Conservation (phyloP, 257 asterid species). For the Haberlea rhodopensis region DNA sequence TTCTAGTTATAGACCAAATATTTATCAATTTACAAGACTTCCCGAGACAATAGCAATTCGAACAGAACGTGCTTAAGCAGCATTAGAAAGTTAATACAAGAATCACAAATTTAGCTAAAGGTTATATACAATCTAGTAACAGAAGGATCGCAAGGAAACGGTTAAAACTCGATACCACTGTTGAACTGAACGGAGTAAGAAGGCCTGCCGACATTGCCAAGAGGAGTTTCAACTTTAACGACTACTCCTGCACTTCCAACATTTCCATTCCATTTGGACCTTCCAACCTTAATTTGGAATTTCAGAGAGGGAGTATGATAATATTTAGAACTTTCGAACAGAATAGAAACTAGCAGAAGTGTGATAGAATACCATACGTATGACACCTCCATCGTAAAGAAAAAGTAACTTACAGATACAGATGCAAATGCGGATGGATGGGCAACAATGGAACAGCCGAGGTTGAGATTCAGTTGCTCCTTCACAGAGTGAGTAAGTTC, state of each 20-base stretch:
- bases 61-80: too few species aligned
- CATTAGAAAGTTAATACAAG: too few species aligned
- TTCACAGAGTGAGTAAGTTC: constrained; percentile 79
- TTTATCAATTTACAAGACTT: too few species aligned
- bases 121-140: too few species aligned
- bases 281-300: constrained; percentile 62
- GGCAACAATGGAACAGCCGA: constrained; percentile 70
- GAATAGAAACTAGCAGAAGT: neutral
- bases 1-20: too few species aligned
- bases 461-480: constrained; percentile 73
- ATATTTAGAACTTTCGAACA: neutral
- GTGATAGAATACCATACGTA: neutral
- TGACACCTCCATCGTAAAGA: too few species aligned
- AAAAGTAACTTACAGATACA: constrained; percentile 57
- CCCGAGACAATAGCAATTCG: too few species aligned
- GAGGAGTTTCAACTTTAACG: constrained; percentile 80
- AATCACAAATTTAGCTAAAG: too few species aligned
- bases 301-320: neutral
- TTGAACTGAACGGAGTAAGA: constrained; percentile 81
- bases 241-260: constrained; percentile 82
- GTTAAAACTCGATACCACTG: constrained; percentile 78
- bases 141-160: neutral
- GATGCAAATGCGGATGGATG: constrained; percentile 86
- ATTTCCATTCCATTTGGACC: constrained; percentile 96
- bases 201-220: constrained; percentile 61